A percentile compares a stretch with the other conserved stretches of the same genome.
Conservation (phyloP, 805 yeast species). For the Ogataea ganodermae region DNA sequence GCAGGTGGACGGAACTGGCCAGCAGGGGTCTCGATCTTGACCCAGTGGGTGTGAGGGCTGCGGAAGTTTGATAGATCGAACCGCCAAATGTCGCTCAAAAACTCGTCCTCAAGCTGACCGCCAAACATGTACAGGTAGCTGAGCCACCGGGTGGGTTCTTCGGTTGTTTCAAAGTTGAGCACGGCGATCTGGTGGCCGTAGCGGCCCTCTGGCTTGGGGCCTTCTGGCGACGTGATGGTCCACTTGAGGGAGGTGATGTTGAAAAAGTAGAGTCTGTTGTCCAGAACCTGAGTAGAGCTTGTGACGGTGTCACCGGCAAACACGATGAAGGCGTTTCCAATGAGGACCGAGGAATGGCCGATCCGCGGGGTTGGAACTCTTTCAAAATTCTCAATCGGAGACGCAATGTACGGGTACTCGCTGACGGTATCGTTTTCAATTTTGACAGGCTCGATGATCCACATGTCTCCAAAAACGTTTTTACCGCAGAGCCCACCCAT, state of each 20-base stretch:
- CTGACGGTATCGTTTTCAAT: slow-evolving; percentile 26
- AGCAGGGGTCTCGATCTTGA: slow-evolving; percentile 54
- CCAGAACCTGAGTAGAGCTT: slow-evolving; percentile 73
- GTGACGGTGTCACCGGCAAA: slow-evolving; percentile 97
- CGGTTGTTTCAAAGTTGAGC: slow-evolving; percentile 57
- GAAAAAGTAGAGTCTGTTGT: slow-evolving; percentile 86
- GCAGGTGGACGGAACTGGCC: slow-evolving; percentile 61
- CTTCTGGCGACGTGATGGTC: slow-evolving; percentile 75
- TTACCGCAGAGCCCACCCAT: slow-evolving; percentile 96
- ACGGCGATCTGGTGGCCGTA: slow-evolving; percentile 92
- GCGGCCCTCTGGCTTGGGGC: slow-evolving; percentile 83
- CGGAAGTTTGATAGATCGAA: slow-evolving; percentile 88
- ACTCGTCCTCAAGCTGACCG: slow-evolving; percentile 84
- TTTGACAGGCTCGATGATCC: slow-evolving; percentile 69
- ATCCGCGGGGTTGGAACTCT: slow-evolving; percentile 94
- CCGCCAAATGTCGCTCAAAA: slow-evolving; percentile 79
- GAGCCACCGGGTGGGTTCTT: slow-evolving; percentile 37
- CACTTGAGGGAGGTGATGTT: slow-evolving; percentile 75
- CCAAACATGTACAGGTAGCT: slow-evolving; percentile 81
- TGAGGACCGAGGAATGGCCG: slow-evolving; percentile 88
- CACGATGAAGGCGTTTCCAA: slow-evolving; percentile 93
- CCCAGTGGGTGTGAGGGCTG: slow-evolving; percentile 84
- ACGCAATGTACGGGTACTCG: slow-evolving; percentile 41
- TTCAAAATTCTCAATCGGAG: slow-evolving; percentile 68
- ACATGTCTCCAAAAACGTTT: slow-evolving; percentile 91